Percentiles rank a stretch among this genome's conserved stretches.
These are phyloP conservation scores for Penicillium thymicola DNA, from an alignment of 2,329 filamentous ascomycete species.

Conservation along the genomic window DNA sequence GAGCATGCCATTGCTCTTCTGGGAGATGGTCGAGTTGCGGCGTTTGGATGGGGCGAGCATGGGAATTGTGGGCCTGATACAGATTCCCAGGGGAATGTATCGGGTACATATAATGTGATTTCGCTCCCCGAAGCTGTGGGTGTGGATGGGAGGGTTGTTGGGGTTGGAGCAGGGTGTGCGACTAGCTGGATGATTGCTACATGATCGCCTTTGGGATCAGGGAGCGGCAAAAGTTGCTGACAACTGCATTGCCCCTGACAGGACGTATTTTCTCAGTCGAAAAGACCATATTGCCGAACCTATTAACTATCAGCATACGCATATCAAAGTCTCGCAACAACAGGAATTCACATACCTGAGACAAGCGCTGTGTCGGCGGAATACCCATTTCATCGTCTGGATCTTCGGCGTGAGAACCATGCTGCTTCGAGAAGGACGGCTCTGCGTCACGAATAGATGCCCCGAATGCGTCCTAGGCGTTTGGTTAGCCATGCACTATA, in stretches of 20 bases:
- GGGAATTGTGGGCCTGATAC: slow-evolving; percentile 80
- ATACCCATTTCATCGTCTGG: slow-evolving; percentile 39
- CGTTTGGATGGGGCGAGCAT: slow-evolving; percentile 98
- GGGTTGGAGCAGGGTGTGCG: slow-evolving; percentile 80
- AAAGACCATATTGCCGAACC: slow-evolving; percentile 41
- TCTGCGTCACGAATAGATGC: slow-evolving; percentile 36
- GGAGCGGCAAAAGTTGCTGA: background rate
- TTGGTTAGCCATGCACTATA: background rate
- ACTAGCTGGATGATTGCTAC: slow-evolving; percentile 69
- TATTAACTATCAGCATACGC: slow-evolving; percentile 23
- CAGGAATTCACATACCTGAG: slow-evolving; percentile 39
- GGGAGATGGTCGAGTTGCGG: slow-evolving; percentile 62
- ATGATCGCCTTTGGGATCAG: slow-evolving; percentile 11
- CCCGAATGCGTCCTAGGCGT: slow-evolving; percentile 27
- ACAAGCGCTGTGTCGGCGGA: slow-evolving; percentile 49
- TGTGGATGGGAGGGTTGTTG: slow-evolving; percentile 48
- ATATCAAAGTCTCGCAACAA: background rate
- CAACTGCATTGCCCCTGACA: background rate
- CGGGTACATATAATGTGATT: slow-evolving; percentile 66
- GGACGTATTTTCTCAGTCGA: slow-evolving; percentile 34
- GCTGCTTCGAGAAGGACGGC: slow-evolving; percentile 19
- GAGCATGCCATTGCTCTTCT: slow-evolving; percentile 81
- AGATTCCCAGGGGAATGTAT: slow-evolving; percentile 63
- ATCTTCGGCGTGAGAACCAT: slow-evolving; percentile 12
- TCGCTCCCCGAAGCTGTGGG: slow-evolving; percentile 54